Conservation (phyloP, 2,329 filamentous ascomycete species). For the Sarocladium brachiariae region DNA sequence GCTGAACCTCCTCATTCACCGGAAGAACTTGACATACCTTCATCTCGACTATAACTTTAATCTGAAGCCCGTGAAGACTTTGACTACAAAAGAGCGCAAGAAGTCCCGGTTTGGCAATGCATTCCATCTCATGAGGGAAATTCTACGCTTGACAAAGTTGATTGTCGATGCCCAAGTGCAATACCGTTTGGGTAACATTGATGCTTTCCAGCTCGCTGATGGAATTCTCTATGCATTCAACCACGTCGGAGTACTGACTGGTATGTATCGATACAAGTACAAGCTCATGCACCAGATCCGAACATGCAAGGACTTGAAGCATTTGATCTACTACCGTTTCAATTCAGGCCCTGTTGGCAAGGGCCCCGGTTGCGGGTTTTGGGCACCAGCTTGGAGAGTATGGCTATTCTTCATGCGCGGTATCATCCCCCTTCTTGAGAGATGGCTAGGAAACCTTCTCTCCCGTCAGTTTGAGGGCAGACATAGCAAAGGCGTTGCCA, state of each 20-base stretch:
- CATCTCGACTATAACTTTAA: slow-evolving; percentile 99
- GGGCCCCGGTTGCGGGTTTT: slow-evolving; percentile 96
- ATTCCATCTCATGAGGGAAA: slow-evolving; percentile 98
- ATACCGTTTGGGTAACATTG: slow-evolving; percentile 94
- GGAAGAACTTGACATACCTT: slow-evolving; percentile 96
- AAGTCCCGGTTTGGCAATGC: slow-evolving; percentile 99
- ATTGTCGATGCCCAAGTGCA: slow-evolving; percentile 99
- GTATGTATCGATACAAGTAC: slow-evolving; percentile 99
- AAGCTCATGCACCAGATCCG: slow-evolving; percentile 99
- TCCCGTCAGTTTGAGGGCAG: slow-evolving; percentile 97
- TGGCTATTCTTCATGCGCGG: slow-evolving; percentile 99
- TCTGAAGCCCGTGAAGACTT: slow-evolving; percentile 94
- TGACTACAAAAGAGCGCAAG: slow-evolving; percentile 98
- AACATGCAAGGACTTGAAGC: slow-evolving; percentile 97
- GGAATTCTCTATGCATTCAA: slow-evolving; percentile 99
- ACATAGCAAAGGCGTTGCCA: slow-evolving; percentile 97
- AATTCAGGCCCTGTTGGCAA: slow-evolving; percentile 96
- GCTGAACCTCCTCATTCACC: slow-evolving; percentile 93
- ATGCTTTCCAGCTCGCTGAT: slow-evolving; percentile 96
- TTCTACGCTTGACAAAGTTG: slow-evolving; percentile 87
- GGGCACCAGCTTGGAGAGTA: slow-evolving; percentile 96
- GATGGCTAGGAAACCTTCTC: slow-evolving; percentile 94
- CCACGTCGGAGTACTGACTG: slow-evolving; percentile 94
- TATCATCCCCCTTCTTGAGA: slow-evolving; percentile 91
- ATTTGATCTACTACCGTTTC: slow-evolving; percentile 98